Evolutionary conservation across 2,329 filamentous ascomycete species (phyloP).

Genomic region (Aspergillus sp.): DNA sequence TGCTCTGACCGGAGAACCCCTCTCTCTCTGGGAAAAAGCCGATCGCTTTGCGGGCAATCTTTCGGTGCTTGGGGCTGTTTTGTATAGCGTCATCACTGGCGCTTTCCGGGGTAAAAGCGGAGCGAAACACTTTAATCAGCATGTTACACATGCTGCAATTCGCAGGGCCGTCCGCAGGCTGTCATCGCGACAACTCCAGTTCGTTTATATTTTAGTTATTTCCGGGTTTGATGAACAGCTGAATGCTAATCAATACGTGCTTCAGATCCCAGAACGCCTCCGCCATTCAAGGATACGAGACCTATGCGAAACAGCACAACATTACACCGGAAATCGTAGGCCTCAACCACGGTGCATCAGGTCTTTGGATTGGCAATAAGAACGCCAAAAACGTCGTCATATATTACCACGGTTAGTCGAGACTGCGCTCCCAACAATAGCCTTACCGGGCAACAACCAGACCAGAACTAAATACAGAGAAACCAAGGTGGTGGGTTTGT

Average conservation of each 20-base stretch:
- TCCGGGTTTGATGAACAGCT: not conserved
- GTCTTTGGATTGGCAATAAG: conserved; percentile 42
- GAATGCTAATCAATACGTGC: not conserved
- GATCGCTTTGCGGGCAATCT: conserved; percentile 30
- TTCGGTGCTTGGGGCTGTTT: conserved; percentile 22
- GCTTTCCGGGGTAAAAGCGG: conserved; percentile 40
- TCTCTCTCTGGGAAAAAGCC: conserved; percentile 37
- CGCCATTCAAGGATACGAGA: conserved; percentile 28
- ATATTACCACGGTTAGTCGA: conserved; percentile 38
- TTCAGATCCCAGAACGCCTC: conserved; percentile 25
- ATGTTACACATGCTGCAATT: conserved; percentile 34
- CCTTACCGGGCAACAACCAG: not conserved
- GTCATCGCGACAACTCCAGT: conserved; percentile 34
- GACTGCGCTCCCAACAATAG: not conserved
- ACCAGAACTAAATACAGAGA: not conserved
- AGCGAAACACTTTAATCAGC: conserved; percentile 34
- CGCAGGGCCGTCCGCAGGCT: conserved; percentile 26
- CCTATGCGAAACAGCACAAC: conserved; percentile 24
- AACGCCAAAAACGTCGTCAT: conserved; percentile 39
- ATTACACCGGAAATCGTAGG: conserved; percentile 30
- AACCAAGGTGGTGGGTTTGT: conserved; percentile 51
- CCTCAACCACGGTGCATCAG: conserved; percentile 32
- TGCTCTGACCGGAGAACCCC: conserved; percentile 9
- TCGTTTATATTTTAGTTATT: conserved; percentile 11
- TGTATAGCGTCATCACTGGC: conserved; percentile 35